phyloP scores from a whole-genome alignment of 1,139 yeast species.

The Pichia sp. region DNA sequence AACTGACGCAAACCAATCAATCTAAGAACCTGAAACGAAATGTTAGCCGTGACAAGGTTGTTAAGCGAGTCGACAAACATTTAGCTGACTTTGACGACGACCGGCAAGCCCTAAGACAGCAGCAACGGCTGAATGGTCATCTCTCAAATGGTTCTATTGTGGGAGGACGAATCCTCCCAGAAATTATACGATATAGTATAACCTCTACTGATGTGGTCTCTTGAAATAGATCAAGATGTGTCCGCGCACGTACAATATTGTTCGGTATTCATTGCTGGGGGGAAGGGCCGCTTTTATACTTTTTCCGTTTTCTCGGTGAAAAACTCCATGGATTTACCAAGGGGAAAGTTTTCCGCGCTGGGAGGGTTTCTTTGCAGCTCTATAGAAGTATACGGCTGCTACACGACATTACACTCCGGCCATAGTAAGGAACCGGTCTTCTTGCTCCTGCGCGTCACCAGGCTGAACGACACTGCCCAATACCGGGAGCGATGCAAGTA shows the following conservation, averaged over 20 bases:
- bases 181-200: conserved; percentile 53
- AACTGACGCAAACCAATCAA: conserved; percentile 33
- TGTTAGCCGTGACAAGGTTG: conserved; percentile 58
- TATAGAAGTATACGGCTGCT: neutral
- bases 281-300: conserved; percentile 10
- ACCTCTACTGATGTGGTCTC: conserved; percentile 54
- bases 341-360: neutral
- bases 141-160: conserved; percentile 45
- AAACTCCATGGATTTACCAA: neutral
- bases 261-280: neutral
- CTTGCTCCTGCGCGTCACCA: conserved; percentile 24
- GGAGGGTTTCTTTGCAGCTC: conserved; percentile 1
- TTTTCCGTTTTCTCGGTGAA: neutral
- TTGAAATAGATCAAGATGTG: conserved; percentile 4
- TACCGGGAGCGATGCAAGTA: conserved; percentile 7
- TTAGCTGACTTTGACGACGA: conserved; percentile 43
- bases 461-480: conserved; percentile 23
- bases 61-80: conserved; percentile 51
- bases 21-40: conserved; percentile 79
- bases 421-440: conserved; percentile 21
- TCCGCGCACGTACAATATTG: neutral
- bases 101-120: conserved; percentile 27
- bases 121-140: conserved; percentile 25
- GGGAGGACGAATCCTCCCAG: conserved; percentile 12
- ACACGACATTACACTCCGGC: conserved; percentile 17